These are phyloP conservation scores for Boletales sp. DNA, from an alignment of 768 basidiomycete genomes.

Conservation along the genomic window DNA sequence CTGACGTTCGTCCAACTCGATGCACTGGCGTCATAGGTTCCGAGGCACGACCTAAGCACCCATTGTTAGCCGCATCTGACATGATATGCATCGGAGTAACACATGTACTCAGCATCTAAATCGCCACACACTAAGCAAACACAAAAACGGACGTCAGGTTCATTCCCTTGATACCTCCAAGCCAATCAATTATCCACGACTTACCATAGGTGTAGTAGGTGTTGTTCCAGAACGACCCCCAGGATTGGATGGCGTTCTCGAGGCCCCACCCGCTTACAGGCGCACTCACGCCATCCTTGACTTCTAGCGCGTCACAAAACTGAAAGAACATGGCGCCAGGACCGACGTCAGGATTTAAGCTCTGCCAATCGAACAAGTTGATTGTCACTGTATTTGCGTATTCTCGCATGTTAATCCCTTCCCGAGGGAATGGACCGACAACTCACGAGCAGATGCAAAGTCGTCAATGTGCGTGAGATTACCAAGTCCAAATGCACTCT, in stretches of 20 bases:
- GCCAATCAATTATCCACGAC: slow-evolving; percentile 17
- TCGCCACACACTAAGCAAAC: slow-evolving; percentile 47
- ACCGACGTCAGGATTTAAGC: slow-evolving; percentile 49
- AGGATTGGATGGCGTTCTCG: slow-evolving; percentile 54
- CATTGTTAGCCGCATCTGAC: background rate
- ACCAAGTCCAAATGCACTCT: slow-evolving; percentile 57
- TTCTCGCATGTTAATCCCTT: slow-evolving; percentile 13
- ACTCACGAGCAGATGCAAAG: slow-evolving; percentile 54
- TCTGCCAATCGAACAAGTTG: slow-evolving; percentile 67
- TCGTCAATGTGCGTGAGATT: slow-evolving; percentile 61
- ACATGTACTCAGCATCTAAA: slow-evolving; percentile 44
- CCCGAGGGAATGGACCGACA: background rate
- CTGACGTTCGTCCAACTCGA: slow-evolving; percentile 51
- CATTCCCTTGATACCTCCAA: background rate
- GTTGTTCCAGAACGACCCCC: slow-evolving; percentile 56
- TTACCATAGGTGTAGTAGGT: slow-evolving; percentile 45
- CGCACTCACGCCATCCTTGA: slow-evolving; percentile 39
- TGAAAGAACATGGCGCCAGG: slow-evolving; percentile 33
- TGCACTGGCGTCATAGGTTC: slow-evolving; percentile 38
- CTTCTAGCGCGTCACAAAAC: slow-evolving; percentile 40
- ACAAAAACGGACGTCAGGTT: background rate
- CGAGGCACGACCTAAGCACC: slow-evolving; percentile 32
- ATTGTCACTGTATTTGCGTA: slow-evolving; percentile 39
- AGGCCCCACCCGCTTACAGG: slow-evolving; percentile 57
- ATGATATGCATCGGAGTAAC: background rate